These are phyloP conservation scores for Noccaea bulbosa DNA, from an alignment of 345 rosid species.

Conservation along the genomic window DNA sequence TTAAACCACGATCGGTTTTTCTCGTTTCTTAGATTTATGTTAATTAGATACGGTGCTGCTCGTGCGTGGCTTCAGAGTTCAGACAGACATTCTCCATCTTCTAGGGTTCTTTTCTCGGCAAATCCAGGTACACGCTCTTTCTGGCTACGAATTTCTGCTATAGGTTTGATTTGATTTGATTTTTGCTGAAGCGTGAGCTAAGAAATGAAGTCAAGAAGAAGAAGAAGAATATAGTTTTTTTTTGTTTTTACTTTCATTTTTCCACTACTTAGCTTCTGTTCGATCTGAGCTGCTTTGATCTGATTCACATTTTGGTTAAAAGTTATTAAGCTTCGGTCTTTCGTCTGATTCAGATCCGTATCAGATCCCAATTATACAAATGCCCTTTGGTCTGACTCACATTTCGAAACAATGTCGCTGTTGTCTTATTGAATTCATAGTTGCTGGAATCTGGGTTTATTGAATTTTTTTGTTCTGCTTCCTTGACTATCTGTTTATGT, in stretches of 20 bases:
- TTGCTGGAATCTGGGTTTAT: slow-evolving; percentile 18
- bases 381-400: slow-evolving; percentile 25
- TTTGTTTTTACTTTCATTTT: background rate
- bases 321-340: background rate
- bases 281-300: slow-evolving; percentile 29
- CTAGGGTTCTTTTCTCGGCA: slow-evolving; percentile 25
- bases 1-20: slow-evolving; percentile 22
- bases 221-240: background rate
- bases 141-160: slow-evolving; percentile 9
- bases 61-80: slow-evolving; percentile 14
- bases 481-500: background rate
- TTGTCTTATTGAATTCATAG: background rate
- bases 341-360: slow-evolving; percentile 20
- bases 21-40: background rate
- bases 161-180: background rate
- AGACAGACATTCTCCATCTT: slow-evolving; percentile 29
- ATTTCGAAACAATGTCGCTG: background rate
- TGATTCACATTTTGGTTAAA: slow-evolving; percentile 20
- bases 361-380: slow-evolving; percentile 25
- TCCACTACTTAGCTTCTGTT: background rate
- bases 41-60: slow-evolving; percentile 14
- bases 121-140: slow-evolving; percentile 31
- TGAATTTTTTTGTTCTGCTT: background rate
- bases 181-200: background rate
- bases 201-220: background rate